Percentiles rank a stretch among this genome's conserved stretches.
Evolutionary conservation across 352 stramenopile genomes (phyloP).

Genomic region (Phytophthora tentaculata): DNA sequence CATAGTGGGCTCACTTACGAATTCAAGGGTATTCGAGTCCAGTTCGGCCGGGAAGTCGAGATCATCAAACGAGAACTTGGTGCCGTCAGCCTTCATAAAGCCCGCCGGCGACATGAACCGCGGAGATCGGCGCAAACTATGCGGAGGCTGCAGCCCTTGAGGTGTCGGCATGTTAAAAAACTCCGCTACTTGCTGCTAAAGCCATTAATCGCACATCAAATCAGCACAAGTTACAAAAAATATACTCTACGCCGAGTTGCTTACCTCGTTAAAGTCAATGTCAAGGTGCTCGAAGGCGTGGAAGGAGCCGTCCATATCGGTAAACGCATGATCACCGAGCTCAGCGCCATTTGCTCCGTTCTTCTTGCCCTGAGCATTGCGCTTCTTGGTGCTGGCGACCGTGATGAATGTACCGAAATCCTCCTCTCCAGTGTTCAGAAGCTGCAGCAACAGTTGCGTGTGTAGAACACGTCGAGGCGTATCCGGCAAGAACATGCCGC

Average conservation of each 20-base stretch:
- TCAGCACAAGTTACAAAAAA: conserved; percentile 16
- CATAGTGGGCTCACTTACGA: conserved; percentile 59
- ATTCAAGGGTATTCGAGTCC: conserved; percentile 73
- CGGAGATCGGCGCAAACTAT: conserved; percentile 78
- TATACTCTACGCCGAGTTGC: background rate
- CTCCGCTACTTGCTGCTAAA: conserved; percentile 76
- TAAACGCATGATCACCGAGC: conserved; percentile 38
- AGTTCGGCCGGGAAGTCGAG: conserved; percentile 80
- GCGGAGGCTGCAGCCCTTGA: conserved; percentile 59
- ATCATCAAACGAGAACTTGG: conserved; percentile 89
- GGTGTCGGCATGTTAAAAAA: conserved; percentile 83
- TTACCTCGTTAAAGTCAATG: conserved; percentile 87
- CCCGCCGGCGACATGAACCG: conserved; percentile 72
- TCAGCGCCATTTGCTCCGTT: conserved; percentile 9
- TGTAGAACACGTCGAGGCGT: conserved; percentile 78
- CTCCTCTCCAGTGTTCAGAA: conserved; percentile 68
- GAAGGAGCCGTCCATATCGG: conserved; percentile 70
- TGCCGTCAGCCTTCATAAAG: conserved; percentile 73
- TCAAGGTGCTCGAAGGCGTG: conserved; percentile 86
- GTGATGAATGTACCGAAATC: conserved; percentile 36
- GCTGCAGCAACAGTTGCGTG: conserved; percentile 81
- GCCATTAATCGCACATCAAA: conserved; percentile 8
- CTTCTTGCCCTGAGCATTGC: conserved; percentile 40
- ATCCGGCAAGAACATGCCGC: conserved; percentile 80
- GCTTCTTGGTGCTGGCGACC: conserved; percentile 56